Percentiles rank a stretch among this genome's conserved stretches.
These are phyloP conservation scores for Vitis hybrid DNA, from an alignment of 177 flowering plant genomes.

Conservation along the genomic window DNA sequence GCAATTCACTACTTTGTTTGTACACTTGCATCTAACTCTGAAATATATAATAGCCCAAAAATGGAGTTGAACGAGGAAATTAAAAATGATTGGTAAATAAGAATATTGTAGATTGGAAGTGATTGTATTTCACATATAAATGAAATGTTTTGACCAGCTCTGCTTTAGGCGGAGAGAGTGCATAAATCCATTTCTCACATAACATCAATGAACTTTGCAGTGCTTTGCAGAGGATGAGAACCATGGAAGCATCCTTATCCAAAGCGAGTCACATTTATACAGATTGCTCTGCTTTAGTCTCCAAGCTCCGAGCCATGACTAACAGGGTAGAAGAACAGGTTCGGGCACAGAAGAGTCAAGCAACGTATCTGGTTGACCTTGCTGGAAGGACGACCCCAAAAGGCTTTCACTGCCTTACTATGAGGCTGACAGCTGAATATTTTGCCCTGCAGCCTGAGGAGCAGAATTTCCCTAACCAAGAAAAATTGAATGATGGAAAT, in stretches of 20 bases:
- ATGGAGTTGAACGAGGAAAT: too few species aligned
- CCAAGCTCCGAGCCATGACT: conserved; percentile 85
- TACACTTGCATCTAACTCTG: background rate
- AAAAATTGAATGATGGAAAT: conserved; percentile 47
- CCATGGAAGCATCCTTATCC: conserved; percentile 66
- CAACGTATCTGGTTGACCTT: conserved; percentile 63
- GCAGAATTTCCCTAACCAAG: conserved; percentile 47
- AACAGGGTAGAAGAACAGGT: conserved; percentile 77
- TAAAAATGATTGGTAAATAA: too few species aligned
- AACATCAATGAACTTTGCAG: conserved; percentile 43
- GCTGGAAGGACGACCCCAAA: conserved; percentile 87
- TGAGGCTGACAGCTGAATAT: conserved; percentile 85
- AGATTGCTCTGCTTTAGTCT: conserved; percentile 71
- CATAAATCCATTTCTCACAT: conserved; percentile 2
- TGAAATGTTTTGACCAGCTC: too few species aligned
- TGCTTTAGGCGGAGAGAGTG: background rate
- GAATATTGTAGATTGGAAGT: too few species aligned
- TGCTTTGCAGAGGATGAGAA: conserved; percentile 69
- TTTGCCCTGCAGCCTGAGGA: conserved; percentile 62
- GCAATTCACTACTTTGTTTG: background rate
- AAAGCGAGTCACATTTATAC: conserved; percentile 68
- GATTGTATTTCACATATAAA: too few species aligned
- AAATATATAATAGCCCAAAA: too few species aligned
- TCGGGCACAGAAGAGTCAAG: conserved; percentile 62
- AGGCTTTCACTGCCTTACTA: conserved; percentile 93